These are phyloP conservation scores for Boletus sp. DNA, from an alignment of 1,284 basidiomycete genomes.

Conservation along the genomic window DNA sequence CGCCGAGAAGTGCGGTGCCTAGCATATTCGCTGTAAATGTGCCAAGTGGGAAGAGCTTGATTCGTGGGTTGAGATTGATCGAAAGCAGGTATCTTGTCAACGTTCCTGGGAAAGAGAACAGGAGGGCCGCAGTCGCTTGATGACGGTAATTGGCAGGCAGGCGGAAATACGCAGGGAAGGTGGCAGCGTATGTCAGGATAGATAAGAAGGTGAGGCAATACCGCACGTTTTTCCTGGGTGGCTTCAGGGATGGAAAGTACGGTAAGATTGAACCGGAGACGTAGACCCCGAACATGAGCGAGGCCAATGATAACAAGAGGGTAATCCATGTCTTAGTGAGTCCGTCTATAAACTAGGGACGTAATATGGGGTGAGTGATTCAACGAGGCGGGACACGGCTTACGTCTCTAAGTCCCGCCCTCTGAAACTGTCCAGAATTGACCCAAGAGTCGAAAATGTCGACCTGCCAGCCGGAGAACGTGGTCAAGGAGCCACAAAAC, in stretches of 20 bases:
- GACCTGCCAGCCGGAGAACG: constrained; percentile 95
- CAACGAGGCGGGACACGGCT: constrained; percentile 35
- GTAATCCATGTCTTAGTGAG: constrained; percentile 84
- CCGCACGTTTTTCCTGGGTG: constrained; percentile 47
- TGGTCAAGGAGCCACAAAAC: constrained; percentile 95
- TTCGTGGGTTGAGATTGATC: constrained; percentile 67
- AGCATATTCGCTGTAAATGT: constrained; percentile 88
- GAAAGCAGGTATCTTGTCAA: constrained; percentile 85
- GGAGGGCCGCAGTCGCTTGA: constrained; percentile 83
- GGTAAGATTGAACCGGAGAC: constrained; percentile 50
- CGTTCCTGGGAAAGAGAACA: constrained; percentile 90
- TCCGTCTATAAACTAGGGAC: constrained; percentile 79
- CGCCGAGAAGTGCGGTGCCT: constrained; percentile 77
- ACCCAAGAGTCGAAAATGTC: constrained; percentile 89
- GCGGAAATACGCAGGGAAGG: constrained; percentile 79
- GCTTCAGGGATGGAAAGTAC: constrained; percentile 43
- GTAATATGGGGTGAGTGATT: constrained; percentile 11
- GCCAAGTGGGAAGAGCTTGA: constrained; percentile 77
- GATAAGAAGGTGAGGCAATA: constrained; percentile 52
- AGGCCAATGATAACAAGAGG: constrained; percentile 68
- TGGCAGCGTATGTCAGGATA: constrained; percentile 63
- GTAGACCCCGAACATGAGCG: constrained; percentile 63
- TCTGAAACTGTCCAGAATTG: constrained; percentile 60
- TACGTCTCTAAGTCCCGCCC: constrained; percentile 81
- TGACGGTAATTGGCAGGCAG: constrained; percentile 74